Conservation (phyloP, 306 rosid genomes). For the Medicago lupulina region DNA sequence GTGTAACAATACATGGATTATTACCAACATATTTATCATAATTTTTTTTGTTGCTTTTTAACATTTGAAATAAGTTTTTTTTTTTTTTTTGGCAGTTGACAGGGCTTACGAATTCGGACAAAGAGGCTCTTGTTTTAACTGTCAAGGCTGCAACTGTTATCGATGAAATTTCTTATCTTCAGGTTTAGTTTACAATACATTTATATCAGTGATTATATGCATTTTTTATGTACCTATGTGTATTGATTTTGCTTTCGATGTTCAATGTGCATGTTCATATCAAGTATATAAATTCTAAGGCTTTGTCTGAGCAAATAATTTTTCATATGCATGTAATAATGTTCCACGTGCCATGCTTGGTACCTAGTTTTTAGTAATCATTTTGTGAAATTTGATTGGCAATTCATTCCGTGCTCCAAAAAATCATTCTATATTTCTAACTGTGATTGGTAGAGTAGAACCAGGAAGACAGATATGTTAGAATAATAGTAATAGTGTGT, state of each 20-base stretch:
- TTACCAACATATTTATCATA: conserved; percentile 1
- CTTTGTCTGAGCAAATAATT: conserved; percentile 23
- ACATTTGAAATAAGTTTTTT: conserved; percentile 19
- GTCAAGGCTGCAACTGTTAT: conserved; percentile 81
- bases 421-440: conserved; percentile 1
- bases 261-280: conserved; percentile 9
- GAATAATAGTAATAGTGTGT: conserved; percentile 20
- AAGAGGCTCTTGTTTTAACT: conserved; percentile 66
- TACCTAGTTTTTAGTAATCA: conserved; percentile 20
- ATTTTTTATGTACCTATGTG: conserved; percentile 17
- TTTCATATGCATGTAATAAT: conserved; percentile 37
- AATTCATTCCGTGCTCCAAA: conserved; percentile 28
- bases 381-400: conserved; percentile 35
- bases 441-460: conserved; percentile 35
- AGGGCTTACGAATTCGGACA: conserved; percentile 74
- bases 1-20: conserved; percentile 24
- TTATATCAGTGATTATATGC: background rate
- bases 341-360: conserved; percentile 29
- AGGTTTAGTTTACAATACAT: conserved; percentile 58
- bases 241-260: conserved; percentile 24
- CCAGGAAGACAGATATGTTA: conserved; percentile 22
- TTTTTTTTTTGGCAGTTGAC: conserved; percentile 62
- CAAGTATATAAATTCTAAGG: conserved; percentile 21
- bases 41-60: background rate
- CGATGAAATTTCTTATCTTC: conserved; percentile 81